Conservation (phyloP, 495 filamentous ascomycete species). For the Cladorrhinum samala region DNA sequence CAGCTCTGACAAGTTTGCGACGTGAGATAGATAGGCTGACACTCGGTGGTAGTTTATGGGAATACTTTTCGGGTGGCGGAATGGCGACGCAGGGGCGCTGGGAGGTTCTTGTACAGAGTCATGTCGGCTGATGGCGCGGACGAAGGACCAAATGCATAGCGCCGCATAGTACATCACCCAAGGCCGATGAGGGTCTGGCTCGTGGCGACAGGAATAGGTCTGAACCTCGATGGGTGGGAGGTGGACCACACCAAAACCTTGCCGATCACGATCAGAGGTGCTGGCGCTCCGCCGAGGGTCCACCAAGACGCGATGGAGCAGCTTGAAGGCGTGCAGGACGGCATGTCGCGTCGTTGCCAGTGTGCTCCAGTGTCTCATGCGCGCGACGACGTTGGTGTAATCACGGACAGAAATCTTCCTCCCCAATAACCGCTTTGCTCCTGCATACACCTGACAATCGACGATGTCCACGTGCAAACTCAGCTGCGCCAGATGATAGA, state of each 20-base stretch:
- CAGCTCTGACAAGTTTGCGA: slow-evolving; percentile 34
- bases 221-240: slow-evolving; percentile 30
- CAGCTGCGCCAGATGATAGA: slow-evolving; percentile 94
- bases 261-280: slow-evolving; percentile 27
- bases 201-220: slow-evolving; percentile 73
- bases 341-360: slow-evolving; percentile 81
- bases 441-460: slow-evolving; percentile 91
- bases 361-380: slow-evolving; percentile 82
- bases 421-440: slow-evolving; percentile 75
- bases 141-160: slow-evolving; percentile 89
- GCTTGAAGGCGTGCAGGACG: slow-evolving; percentile 83
- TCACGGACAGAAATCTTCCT: slow-evolving; percentile 77
- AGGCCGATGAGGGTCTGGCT: slow-evolving; percentile 82
- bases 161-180: slow-evolving; percentile 96
- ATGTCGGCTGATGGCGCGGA: slow-evolving; percentile 70
- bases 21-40: slow-evolving; percentile 36
- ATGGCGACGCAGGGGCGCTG: slow-evolving; percentile 1
- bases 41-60: slow-evolving; percentile 28
- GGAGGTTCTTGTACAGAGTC: slow-evolving; percentile 21
- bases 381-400: slow-evolving; percentile 66
- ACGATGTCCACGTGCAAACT: slow-evolving; percentile 90
- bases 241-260: slow-evolving; percentile 15
- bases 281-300: slow-evolving; percentile 35
- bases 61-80: slow-evolving; percentile 19
- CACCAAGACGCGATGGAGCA: slow-evolving; percentile 72